Conservation (phyloP, 2,329 filamentous ascomycete genomes). For the Mycocentrospora acerina region DNA sequence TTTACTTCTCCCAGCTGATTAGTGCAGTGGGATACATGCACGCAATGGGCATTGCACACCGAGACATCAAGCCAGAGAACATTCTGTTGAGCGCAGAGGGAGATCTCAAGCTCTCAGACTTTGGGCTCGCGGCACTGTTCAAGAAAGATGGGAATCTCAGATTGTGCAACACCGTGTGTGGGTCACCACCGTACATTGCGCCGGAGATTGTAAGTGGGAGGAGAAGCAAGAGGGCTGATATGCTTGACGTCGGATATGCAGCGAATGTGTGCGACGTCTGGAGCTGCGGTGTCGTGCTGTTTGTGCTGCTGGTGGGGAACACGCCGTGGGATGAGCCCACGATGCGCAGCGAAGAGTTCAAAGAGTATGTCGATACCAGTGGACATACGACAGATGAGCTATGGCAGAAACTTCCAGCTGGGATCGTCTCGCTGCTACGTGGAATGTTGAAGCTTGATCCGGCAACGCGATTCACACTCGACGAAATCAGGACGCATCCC, state of each 20-base stretch:
- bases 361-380: constrained; percentile 78
- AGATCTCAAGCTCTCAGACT: constrained; percentile 91
- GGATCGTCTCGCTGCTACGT: constrained; percentile 77
- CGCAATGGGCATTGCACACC: constrained; percentile 89
- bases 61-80: constrained; percentile 78
- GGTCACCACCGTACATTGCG: constrained; percentile 94
- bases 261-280: constrained; percentile 89
- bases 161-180: constrained; percentile 84
- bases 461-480: constrained; percentile 75
- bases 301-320: constrained; percentile 91
- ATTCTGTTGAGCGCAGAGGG: constrained; percentile 84
- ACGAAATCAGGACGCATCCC: constrained; percentile 83
- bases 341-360: constrained; percentile 81
- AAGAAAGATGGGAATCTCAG: constrained; percentile 84
- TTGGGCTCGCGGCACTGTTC: constrained; percentile 92
- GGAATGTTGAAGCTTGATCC: constrained; percentile 90
- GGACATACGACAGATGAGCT: constrained; percentile 83
- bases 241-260: constrained; percentile 62
- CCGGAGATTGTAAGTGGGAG: constrained; percentile 74
- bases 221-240: constrained; percentile 48
- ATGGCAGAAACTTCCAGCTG: constrained; percentile 75
- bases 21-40: constrained; percentile 93
- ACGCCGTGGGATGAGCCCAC: constrained; percentile 98
- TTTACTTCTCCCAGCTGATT: constrained; percentile 92
- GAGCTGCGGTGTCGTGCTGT: constrained; percentile 97